Evolutionary conservation across 768 basidiomycete species (phyloP).

Genomic region (Daedaleopsis nitida): DNA sequence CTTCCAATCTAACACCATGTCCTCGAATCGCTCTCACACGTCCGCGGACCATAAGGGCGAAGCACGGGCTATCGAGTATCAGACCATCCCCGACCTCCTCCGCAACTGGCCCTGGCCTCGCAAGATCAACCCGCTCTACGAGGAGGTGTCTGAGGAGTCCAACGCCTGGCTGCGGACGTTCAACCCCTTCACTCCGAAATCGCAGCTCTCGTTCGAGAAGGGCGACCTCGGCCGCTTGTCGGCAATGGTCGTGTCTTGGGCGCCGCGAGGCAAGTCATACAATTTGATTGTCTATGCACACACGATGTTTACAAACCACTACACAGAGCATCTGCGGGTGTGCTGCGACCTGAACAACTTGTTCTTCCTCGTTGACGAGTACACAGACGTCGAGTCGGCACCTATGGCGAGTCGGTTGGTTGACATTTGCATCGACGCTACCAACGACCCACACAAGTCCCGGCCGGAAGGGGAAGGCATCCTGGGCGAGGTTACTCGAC

Average conservation of each 20-base stretch:
- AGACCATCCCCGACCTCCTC: slow-evolving; percentile 26
- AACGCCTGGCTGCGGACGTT: slow-evolving; percentile 31
- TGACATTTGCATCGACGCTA: slow-evolving; percentile 24
- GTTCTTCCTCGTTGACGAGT: slow-evolving; percentile 29
- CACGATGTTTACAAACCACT: background rate
- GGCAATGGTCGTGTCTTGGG: slow-evolving; percentile 6
- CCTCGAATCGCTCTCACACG: too few species aligned
- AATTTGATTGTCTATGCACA: background rate
- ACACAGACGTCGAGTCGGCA: slow-evolving; percentile 22
- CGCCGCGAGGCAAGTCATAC: slow-evolving; percentile 12
- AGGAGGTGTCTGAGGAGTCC: slow-evolving; percentile 29
- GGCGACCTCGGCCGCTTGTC: slow-evolving; percentile 24
- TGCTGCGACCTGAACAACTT: slow-evolving; percentile 25
- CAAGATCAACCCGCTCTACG: slow-evolving; percentile 30
- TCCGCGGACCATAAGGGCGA: too few species aligned
- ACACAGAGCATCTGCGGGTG: slow-evolving; percentile 3
- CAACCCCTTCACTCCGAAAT: slow-evolving; percentile 27
- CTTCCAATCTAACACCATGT: too few species aligned
- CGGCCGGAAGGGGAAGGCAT: slow-evolving; percentile 24
- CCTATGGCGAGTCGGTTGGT: slow-evolving; percentile 6
- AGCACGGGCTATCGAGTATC: too few species aligned
- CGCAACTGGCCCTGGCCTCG: slow-evolving; percentile 35
- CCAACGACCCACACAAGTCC: slow-evolving; percentile 23
- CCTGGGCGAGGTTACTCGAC: slow-evolving; percentile 23
- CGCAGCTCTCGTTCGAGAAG: slow-evolving; percentile 30